phyloP scores from a whole-genome alignment of 192 early-diverging fungal species.

The Entomortierella lignicola region DNA sequence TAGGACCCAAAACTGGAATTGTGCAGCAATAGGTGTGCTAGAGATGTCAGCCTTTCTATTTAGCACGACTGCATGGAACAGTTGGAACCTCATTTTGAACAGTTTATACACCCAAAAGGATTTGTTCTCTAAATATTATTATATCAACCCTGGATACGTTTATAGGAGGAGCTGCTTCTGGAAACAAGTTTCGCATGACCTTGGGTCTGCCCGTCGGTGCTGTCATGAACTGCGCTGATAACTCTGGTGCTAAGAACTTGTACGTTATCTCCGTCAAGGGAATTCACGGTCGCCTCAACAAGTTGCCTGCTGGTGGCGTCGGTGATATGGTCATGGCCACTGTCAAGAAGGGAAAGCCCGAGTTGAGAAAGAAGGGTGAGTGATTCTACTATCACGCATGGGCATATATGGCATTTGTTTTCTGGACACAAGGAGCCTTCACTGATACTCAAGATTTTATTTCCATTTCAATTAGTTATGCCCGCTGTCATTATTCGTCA shows the following conservation, averaged over 20 bases:
- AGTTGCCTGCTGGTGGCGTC: constrained; percentile 96
- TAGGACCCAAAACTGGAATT: neutral
- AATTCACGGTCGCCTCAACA: constrained; percentile 95
- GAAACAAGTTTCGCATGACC: constrained; percentile 99
- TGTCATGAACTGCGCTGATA: constrained; percentile 99
- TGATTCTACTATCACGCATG: neutral
- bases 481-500: constrained; percentile 99
- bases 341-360: constrained; percentile 99
- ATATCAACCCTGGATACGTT: neutral
- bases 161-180: constrained; percentile 75
- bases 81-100: too few relatives aligned
- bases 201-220: constrained; percentile 94
- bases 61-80: too few relatives aligned
- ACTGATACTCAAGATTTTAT: neutral
- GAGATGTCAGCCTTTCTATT: neutral
- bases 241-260: constrained; percentile 99
- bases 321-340: constrained; percentile 99
- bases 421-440: neutral
- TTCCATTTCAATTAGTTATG: constrained; percentile 73
- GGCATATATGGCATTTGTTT: constrained; percentile 8
- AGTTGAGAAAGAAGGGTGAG: constrained; percentile 99
- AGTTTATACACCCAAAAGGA: too few relatives aligned
- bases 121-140: neutral
- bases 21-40: neutral
- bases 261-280: constrained; percentile 98